Evolutionary conservation across 108 stramenopile species (phyloP), one percentile per base, ranked within the genome.

Genomic region (Skeletonema grethae): DNA sequence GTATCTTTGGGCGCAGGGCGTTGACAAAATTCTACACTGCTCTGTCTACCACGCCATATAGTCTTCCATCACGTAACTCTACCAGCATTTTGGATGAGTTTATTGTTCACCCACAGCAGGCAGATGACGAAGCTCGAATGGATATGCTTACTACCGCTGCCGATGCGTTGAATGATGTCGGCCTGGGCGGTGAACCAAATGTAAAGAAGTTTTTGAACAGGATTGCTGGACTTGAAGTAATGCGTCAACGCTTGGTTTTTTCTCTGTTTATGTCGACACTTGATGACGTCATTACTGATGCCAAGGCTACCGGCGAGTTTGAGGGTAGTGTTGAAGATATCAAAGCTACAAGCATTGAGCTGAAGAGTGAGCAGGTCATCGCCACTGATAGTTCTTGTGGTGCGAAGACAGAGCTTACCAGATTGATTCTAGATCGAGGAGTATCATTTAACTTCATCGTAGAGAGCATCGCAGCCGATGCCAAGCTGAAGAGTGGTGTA

Each of bases 261-360:
- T 65, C 76, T 29, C 76, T 88, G 12, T 91, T 91, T 62, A 64
- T 81, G 72, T 43, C 83, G 5, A 76, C 85, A 9, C 72, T 88
- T 35, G 77, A 82, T 45, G 81, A 80, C 56, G 82, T 88, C 18
- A 67, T 91, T 0, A 41, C 64, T 8, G 82, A 76, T 16, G 87
- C 90, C 10, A 88, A 87, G 63, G 56, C 75, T 13, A 84, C 80
- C 1, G 90, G 90, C 7, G 83, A 87, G 36, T 89, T 76, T 61
- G 90, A 89, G 48, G 88, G 87, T 16, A 82, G 81, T 25, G 87
- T 87, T 18, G 88, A 86, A 64, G 87, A 89, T 63, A 57, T 91
- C n/a, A 58, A 59, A 38, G 90, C 88, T 9, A 76, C 81, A 15
- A 58, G 62, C n/a, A 75, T 85, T 39, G 62, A 72, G 31, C 41